Evolutionary conservation across 768 basidiomycete genomes (phyloP).

Genomic region (Mrakia frigida): DNA sequence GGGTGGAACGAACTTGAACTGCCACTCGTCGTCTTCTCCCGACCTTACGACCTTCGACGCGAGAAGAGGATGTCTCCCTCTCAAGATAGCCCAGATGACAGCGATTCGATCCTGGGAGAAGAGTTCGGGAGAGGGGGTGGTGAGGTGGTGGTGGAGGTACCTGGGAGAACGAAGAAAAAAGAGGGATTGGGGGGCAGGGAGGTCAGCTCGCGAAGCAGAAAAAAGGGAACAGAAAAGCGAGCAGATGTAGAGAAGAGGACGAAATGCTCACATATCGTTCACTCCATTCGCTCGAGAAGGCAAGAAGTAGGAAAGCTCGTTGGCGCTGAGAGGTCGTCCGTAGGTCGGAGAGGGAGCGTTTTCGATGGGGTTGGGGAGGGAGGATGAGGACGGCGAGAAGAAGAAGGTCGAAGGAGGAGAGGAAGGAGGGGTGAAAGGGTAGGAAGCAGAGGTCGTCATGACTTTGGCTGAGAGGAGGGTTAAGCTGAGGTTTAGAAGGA

Average conservation of each 20-base stretch:
- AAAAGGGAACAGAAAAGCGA: no score
- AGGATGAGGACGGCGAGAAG: background rate
- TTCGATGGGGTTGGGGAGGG: background rate
- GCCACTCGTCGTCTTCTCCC: slow-evolving; percentile 9
- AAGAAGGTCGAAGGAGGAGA: background rate
- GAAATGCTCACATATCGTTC: slow-evolving; percentile 45
- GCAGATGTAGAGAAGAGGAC: no score
- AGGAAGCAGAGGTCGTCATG: background rate
- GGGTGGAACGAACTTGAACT: background rate
- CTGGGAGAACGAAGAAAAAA: slow-evolving; percentile 45
- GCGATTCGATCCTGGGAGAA: background rate
- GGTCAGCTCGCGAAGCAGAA: background rate
- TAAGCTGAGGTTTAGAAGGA: no score
- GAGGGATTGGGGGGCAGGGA: background rate
- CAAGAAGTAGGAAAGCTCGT: slow-evolving; percentile 72
- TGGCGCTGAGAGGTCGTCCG: slow-evolving; percentile 43
- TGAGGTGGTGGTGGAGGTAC: slow-evolving; percentile 72
- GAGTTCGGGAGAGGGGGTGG: slow-evolving; percentile 11
- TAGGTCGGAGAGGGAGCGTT: no score
- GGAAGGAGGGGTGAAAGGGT: background rate
- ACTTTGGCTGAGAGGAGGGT: no score
- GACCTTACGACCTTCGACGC: slow-evolving; percentile 50
- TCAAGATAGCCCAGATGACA: slow-evolving; percentile 64
- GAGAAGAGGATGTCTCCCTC: slow-evolving; percentile 65
- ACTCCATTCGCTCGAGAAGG: slow-evolving; percentile 58